Conservation (phyloP, 305 asterid species). For the Fraxinus dipetala region DNA sequence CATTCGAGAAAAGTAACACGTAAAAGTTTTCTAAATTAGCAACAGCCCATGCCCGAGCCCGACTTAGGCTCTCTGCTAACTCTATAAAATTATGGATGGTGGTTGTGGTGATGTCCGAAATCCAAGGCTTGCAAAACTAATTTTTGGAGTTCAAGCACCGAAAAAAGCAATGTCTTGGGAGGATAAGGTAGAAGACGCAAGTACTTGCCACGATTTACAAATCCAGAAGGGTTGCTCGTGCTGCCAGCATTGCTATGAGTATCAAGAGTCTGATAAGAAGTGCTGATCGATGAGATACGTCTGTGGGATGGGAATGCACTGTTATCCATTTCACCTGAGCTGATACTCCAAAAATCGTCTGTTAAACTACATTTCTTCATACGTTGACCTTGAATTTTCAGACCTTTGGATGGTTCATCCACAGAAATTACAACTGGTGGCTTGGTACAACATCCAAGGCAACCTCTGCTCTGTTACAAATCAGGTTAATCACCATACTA, state of each 20-base stretch:
- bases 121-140: neutral
- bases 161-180: neutral
- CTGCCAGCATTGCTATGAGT: constrained; percentile 50
- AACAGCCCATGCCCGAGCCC: neutral
- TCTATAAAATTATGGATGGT: neutral
- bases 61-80: neutral
- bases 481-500: constrained; percentile 56
- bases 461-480: constrained; percentile 97
- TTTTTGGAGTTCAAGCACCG: neutral
- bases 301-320: constrained; percentile 74
- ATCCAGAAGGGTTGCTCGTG: constrained; percentile 51
- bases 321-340: constrained; percentile 72
- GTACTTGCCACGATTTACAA: constrained; percentile 62
- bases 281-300: constrained; percentile 75
- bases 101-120: neutral
- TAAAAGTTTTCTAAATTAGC: neutral
- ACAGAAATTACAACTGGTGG: constrained; percentile 64
- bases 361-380: constrained; percentile 50
- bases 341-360: constrained; percentile 78
- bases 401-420: constrained; percentile 69
- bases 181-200: neutral
- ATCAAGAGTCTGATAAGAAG: constrained; percentile 59
- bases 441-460: constrained; percentile 82
- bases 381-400: constrained; percentile 56
- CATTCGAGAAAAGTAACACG: neutral